Conservation (phyloP, 257 asterid species). For the Gardenia jasminoides region DNA sequence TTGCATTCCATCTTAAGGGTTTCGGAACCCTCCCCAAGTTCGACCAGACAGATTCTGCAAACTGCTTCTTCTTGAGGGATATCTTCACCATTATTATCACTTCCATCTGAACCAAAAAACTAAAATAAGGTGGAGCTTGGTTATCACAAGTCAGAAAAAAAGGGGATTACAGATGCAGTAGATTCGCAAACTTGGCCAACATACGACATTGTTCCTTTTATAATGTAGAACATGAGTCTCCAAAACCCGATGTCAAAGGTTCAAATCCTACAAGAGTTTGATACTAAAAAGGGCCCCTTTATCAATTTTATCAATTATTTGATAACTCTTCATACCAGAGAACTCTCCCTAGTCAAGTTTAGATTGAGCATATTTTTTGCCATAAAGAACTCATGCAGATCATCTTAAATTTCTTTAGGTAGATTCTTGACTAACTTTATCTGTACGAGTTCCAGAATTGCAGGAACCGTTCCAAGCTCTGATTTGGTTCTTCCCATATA, state of each 20-base stretch:
- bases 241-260: too few relatives aligned
- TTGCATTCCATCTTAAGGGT: conserved; percentile 91
- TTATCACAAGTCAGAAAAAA: not conserved
- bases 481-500: not conserved
- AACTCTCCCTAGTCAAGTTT: not conserved
- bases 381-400: not conserved
- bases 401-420: not conserved
- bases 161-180: not conserved
- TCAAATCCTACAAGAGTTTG: too few relatives aligned
- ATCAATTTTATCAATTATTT: too few relatives aligned
- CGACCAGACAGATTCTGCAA: conserved; percentile 86
- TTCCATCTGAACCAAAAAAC: conserved; percentile 37
- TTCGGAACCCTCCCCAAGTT: conserved; percentile 89
- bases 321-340: too few relatives aligned
- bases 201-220: not conserved
- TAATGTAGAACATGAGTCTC: too few relatives aligned
- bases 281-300: too few relatives aligned
- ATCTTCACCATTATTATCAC: conserved; percentile 64
- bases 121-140: conserved; percentile 23
- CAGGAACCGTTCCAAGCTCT: not conserved
- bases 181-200: not conserved
- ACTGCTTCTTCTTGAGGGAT: conserved; percentile 88
- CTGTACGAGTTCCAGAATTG: not conserved
- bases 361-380: not conserved
- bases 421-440: not conserved